Evolutionary conservation across 2,329 filamentous ascomycete species (phyloP), one percentile per base, ranked within the genome.

Genomic region (Paraconiothyrium sp.): DNA sequence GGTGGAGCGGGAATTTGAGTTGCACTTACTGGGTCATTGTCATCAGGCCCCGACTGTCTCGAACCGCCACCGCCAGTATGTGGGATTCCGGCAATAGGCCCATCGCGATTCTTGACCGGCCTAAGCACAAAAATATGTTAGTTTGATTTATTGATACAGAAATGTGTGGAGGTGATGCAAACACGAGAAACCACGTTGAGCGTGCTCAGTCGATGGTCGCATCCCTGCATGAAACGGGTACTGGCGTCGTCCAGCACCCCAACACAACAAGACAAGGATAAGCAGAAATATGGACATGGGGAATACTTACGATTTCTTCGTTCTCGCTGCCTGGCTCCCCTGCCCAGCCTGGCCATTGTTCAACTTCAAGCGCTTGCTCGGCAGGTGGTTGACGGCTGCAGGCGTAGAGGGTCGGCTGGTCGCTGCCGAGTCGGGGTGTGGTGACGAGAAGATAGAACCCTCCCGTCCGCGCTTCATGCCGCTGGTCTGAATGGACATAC

Each of bases 21-120:
- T 72, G 69, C 69, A 81, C 83, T 83, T 84, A 85, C 84, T 79
- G 81, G 80, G 78, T 83, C 80, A 75, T 83, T 82, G 81, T 83
- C 82, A 78, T 88, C 88, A 77, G 79, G 87, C 74, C 84, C 83
- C 72, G 85, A 80, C 67, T 89, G 87, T 78, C 84, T 86, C 68
- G 87, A 84, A 78, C 90, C 89, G 78, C 88, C 88, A 81, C 85
- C 85, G 62, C 73, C 72, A 58, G 64, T 73, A 56, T 73, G 75
- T 69, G 90, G 86, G 75, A 92, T 84, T 72, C 90, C 91, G 76
- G 89, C 89, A 69, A 88, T 86, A 67, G 88, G 87, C 69, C 88
- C 87, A 63, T 85, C 84, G 78, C 90, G 90, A 81, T 91, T 92
- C 82, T 94, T 94, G 78, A 90, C 85, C 48, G 91, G 91, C 68